A percentile compares a stretch with the other conserved stretches of the same genome.
phyloP scores from a whole-genome alignment of 768 basidiomycete species.

The Boletales sp. region DNA sequence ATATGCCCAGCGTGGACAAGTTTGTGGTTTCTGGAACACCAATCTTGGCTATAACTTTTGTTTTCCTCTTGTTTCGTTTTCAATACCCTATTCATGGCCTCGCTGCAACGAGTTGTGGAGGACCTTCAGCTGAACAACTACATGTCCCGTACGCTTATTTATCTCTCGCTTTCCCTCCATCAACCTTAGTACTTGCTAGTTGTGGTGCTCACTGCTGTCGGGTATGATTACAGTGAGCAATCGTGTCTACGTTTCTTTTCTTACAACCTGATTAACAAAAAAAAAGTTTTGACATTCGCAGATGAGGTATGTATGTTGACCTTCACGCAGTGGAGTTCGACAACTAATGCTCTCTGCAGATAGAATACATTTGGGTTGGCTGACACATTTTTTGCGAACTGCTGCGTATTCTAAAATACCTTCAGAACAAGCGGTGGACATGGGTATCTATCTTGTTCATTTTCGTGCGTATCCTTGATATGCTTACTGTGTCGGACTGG shows the following conservation, averaged over 20 bases:
- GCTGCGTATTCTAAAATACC: neutral
- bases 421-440: slow-evolving; percentile 1
- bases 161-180: neutral
- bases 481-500: no score
- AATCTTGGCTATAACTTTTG: no score
- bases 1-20: no score
- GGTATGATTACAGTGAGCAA: slow-evolving; percentile 1
- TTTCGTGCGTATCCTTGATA: neutral
- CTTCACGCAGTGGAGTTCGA: no score
- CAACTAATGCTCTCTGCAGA: neutral
- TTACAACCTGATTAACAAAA: neutral
- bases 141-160: neutral
- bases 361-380: slow-evolving; percentile 8
- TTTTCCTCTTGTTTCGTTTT: no score
- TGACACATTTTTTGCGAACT: neutral
- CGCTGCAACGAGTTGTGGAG: neutral
- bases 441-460: slow-evolving; percentile 2
- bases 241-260: neutral
- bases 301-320: neutral
- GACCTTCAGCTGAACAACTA: neutral
- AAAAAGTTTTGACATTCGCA: neutral
- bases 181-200: neutral
- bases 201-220: neutral
- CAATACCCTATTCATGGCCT: neutral
- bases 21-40: no score